A percentile compares a stretch with the other conserved stretches of the same genome.
phyloP scores from a whole-genome alignment of 2,329 filamentous ascomycete species.

The Xylariomycetidae sp. region DNA sequence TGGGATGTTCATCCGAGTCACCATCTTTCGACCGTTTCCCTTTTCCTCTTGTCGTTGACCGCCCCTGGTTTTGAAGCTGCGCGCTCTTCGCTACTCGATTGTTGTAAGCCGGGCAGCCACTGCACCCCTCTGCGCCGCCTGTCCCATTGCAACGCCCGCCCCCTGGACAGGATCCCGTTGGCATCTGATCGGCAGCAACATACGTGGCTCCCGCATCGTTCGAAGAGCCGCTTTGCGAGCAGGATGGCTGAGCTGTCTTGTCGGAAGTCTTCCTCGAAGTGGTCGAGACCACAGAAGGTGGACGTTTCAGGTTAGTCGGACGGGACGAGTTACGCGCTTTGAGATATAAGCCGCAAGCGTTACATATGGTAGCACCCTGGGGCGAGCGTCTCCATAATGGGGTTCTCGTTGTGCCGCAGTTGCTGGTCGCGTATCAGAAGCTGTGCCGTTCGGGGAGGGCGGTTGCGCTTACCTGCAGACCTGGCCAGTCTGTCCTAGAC shows the following conservation, averaged over 20 bases:
- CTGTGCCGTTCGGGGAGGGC: background rate
- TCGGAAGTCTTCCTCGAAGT: conserved; percentile 38
- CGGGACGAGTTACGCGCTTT: conserved; percentile 90
- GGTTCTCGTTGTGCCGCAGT: conserved; percentile 90
- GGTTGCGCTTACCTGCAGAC: conserved; percentile 27
- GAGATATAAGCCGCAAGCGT: conserved; percentile 90
- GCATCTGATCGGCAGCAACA: conserved; percentile 69
- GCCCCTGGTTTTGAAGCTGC: conserved; percentile 51
- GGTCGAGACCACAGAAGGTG: conserved; percentile 48
- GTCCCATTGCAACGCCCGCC: conserved; percentile 95
- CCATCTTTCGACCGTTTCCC: too few species aligned
- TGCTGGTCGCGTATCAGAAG: conserved; percentile 51
- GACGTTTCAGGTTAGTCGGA: conserved; percentile 84
- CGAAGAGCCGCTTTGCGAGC: conserved; percentile 32
- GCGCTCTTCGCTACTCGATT: conserved; percentile 89
- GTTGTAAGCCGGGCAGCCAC: conserved; percentile 95
- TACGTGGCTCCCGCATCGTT: conserved; percentile 59
- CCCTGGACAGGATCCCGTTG: conserved; percentile 87
- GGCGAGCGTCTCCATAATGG: conserved; percentile 93
- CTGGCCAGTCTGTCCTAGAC: conserved; percentile 22
- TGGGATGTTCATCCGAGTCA: too few species aligned
- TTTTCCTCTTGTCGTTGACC: too few species aligned
- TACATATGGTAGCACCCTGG: conserved; percentile 91
- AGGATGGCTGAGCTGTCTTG: conserved; percentile 33
- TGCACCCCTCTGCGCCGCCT: conserved; percentile 89